phyloP scores from a whole-genome alignment of 2,329 filamentous ascomycete species.

The Penicillium sp. region DNA sequence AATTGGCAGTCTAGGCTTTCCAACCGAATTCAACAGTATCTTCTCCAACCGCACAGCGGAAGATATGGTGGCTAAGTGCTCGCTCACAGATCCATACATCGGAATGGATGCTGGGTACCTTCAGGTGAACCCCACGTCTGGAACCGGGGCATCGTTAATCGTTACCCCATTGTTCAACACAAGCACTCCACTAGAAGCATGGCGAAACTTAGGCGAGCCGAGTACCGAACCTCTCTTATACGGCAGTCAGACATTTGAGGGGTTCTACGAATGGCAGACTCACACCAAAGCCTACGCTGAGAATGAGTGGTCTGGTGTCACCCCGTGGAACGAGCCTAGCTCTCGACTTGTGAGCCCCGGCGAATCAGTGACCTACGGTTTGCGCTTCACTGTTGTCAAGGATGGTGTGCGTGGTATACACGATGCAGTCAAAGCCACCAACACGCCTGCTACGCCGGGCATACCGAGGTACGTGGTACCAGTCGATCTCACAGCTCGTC shows the following conservation, averaged over 20 bases:
- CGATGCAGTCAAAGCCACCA: not conserved
- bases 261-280: constrained; percentile 54
- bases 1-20: not conserved
- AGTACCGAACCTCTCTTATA: constrained; percentile 48
- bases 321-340: constrained; percentile 46
- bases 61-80: not conserved
- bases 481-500: not conserved
- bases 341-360: not conserved
- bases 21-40: not conserved
- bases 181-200: not conserved
- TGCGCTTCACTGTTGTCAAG: not conserved
- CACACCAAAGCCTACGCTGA: constrained; percentile 49
- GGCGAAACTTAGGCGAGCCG: constrained; percentile 13
- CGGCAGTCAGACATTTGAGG: constrained; percentile 50
- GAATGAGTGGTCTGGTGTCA: constrained; percentile 45
- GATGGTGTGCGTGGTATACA: not conserved
- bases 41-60: not conserved
- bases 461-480: not conserved
- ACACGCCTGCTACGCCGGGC: not conserved
- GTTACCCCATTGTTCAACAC: not conserved
- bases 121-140: not conserved
- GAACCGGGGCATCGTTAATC: not conserved
- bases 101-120: not conserved
- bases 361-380: not conserved
- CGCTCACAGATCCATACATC: not conserved